These are phyloP conservation scores for Sungouiella thailandica DNA, from an alignment of 805 yeast genomes.

Conservation along the genomic window DNA sequence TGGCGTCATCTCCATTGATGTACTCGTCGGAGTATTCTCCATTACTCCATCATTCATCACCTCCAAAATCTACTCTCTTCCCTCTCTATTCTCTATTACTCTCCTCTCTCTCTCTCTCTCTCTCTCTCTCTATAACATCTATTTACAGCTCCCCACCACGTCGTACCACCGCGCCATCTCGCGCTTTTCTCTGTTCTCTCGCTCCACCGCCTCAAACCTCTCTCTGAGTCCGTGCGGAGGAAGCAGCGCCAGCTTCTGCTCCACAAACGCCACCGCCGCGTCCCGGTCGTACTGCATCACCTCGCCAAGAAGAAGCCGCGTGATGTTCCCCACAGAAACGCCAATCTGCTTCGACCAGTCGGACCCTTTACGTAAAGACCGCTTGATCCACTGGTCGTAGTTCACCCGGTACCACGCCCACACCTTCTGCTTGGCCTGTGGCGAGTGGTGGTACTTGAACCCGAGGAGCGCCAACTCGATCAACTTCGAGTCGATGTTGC, in stretches of 20 bases:
- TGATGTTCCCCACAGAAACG: constrained; percentile 38
- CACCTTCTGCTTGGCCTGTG: constrained; percentile 26
- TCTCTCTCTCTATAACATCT: too few relatives aligned
- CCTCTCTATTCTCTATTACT: too few relatives aligned
- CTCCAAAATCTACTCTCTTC: too few relatives aligned
- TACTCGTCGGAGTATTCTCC: too few relatives aligned
- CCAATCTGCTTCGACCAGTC: constrained; percentile 43
- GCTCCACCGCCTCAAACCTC: constrained; percentile 16
- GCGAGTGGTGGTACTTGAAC: constrained; percentile 31
- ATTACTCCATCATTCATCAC: too few relatives aligned
- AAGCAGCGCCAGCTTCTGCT: constrained; percentile 23
- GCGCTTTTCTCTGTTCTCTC: constrained; percentile 18
- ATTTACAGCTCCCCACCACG: constrained; percentile 1
- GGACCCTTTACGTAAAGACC: constrained; percentile 42
- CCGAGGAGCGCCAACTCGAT: constrained; percentile 60
- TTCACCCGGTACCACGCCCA: constrained; percentile 58
- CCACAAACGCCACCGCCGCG: constrained; percentile 26
- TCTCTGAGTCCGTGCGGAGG: constrained; percentile 37
- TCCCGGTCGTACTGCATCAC: constrained; percentile 32
- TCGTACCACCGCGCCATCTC: constrained; percentile 12
- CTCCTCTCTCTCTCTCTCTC: too few relatives aligned
- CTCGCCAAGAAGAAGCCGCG: constrained; percentile 36
- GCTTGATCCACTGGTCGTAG: constrained; percentile 49
- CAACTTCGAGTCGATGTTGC: constrained; percentile 50
- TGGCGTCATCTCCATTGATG: too few relatives aligned